phyloP scores from a whole-genome alignment of 306 rosid species.

The Quercus cerris region DNA sequence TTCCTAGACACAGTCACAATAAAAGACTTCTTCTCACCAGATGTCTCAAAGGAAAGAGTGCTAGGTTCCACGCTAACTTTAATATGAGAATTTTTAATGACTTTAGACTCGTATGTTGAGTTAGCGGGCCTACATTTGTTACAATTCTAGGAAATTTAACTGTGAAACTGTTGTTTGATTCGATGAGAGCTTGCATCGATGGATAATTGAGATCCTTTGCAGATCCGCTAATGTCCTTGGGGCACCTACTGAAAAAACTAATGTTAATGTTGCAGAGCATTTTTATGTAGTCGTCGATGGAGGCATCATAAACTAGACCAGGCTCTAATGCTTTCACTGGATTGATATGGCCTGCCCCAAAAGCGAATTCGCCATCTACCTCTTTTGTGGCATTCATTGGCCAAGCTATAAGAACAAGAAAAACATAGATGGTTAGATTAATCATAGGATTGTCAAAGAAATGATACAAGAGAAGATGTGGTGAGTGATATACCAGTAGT shows the following conservation, averaged over 20 bases:
- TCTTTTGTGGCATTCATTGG: slow-evolving; percentile 3
- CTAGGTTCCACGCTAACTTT: slow-evolving; percentile 22
- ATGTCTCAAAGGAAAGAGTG: slow-evolving; percentile 16
- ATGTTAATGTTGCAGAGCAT: slow-evolving; percentile 7
- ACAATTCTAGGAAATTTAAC: slow-evolving; percentile 18
- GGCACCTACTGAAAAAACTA: neutral
- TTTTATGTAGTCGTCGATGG: slow-evolving; percentile 21
- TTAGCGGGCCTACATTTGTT: slow-evolving; percentile 32
- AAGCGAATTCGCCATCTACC: slow-evolving; percentile 7
- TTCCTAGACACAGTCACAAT: slow-evolving; percentile 22
- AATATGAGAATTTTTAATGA: neutral
- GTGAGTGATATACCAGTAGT: neutral
- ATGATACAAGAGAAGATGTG: no score
- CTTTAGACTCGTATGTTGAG: slow-evolving; percentile 16
- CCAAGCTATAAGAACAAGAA: slow-evolving; percentile 15
- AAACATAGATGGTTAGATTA: neutral
- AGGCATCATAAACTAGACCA: slow-evolving; percentile 34
- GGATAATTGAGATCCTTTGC: slow-evolving; percentile 33
- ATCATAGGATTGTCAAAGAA: neutral
- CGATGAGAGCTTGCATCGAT: slow-evolving; percentile 16
- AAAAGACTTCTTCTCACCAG: slow-evolving; percentile 25
- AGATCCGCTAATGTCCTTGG: neutral
- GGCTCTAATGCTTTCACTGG: slow-evolving; percentile 19
- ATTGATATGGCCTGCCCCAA: slow-evolving; percentile 28
- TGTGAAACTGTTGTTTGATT: neutral